These are phyloP conservation scores for Clonostachys rhizophaga DNA, from an alignment of 2,329 filamentous ascomycete species.

Conservation along the genomic window DNA sequence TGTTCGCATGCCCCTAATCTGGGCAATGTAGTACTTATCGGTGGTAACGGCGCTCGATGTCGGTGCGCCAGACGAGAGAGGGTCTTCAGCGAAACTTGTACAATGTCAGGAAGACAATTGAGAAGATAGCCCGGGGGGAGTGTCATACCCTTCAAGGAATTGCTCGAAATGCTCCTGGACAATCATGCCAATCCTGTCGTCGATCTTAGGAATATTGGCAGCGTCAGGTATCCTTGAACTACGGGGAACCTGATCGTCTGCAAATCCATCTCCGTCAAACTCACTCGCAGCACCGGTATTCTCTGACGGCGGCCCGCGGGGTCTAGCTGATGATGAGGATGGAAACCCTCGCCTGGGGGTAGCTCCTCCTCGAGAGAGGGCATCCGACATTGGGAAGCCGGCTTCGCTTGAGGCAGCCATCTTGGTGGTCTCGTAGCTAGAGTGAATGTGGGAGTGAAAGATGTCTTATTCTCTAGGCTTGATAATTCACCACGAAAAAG, in stretches of 20 bases:
- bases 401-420: conserved; percentile 53
- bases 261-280: conserved; percentile 57
- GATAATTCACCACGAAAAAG: too few relatives aligned
- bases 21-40: conserved; percentile 80
- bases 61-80: conserved; percentile 55
- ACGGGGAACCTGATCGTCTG: conserved; percentile 57
- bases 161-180: conserved; percentile 74
- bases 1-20: conserved; percentile 72
- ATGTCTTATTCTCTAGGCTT: too few relatives aligned
- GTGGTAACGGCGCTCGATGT: conserved; percentile 68
- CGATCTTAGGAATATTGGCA: conserved; percentile 61
- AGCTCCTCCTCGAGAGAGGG: conserved; percentile 31
- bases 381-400: conserved; percentile 55
- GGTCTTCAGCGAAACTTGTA: conserved; percentile 62
- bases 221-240: conserved; percentile 41
- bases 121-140: neutral
- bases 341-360: conserved; percentile 39
- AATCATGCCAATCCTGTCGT: conserved; percentile 70
- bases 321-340: conserved; percentile 47
- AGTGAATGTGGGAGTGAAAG: too few relatives aligned
- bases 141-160: conserved; percentile 58
- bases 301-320: conserved; percentile 58
- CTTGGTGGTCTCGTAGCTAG: conserved; percentile 1
- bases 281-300: conserved; percentile 56
- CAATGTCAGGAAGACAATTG: neutral